These are phyloP conservation scores for Aspergillus cristatus DNA, from an alignment of 495 filamentous ascomycete species.

Conservation along the genomic window DNA sequence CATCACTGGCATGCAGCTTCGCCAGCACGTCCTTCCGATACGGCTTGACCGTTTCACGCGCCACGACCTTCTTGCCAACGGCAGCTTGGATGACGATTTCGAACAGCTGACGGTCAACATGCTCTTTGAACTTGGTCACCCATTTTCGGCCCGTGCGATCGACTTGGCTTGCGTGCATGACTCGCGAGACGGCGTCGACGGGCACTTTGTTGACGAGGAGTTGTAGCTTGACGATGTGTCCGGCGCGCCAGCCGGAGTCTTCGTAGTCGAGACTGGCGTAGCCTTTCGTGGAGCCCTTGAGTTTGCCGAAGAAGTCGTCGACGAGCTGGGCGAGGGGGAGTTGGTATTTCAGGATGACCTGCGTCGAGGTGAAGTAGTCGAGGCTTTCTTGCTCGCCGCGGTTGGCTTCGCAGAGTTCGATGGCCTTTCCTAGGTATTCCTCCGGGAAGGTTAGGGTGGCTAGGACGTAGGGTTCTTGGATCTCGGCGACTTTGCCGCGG, in stretches of 20 bases:
- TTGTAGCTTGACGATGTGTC: conserved; percentile 81
- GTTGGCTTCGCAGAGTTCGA: conserved; percentile 87
- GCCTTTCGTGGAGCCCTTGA: conserved; percentile 80
- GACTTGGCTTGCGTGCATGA: conserved; percentile 74
- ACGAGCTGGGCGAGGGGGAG: conserved; percentile 82
- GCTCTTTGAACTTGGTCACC: conserved; percentile 95
- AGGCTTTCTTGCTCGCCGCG: conserved; percentile 78
- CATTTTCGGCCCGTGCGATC: conserved; percentile 69
- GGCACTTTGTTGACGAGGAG: conserved; percentile 86
- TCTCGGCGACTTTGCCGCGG: conserved; percentile 47
- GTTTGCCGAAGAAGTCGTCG: conserved; percentile 94
- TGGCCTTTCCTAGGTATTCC: conserved; percentile 86
- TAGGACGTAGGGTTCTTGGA: conserved; percentile 79
- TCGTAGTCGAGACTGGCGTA: conserved; percentile 90
- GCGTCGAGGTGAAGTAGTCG: conserved; percentile 85
- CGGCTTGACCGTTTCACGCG: conserved; percentile 90
- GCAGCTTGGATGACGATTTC: conserved; percentile 93
- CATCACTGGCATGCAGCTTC: conserved; percentile 89
- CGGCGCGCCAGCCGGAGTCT: conserved; percentile 77
- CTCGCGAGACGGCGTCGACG: conserved; percentile 87
- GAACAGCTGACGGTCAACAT: conserved; percentile 92
- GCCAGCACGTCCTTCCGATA: conserved; percentile 91
- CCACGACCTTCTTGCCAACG: conserved; percentile 73
- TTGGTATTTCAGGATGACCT: conserved; percentile 92
- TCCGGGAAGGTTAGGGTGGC: conserved; percentile 88